Percentiles rank a stretch among this genome's conserved stretches.
Evolutionary conservation across 345 rosid genomes (phyloP).

Genomic region (Eucalyptus shirleyi): DNA sequence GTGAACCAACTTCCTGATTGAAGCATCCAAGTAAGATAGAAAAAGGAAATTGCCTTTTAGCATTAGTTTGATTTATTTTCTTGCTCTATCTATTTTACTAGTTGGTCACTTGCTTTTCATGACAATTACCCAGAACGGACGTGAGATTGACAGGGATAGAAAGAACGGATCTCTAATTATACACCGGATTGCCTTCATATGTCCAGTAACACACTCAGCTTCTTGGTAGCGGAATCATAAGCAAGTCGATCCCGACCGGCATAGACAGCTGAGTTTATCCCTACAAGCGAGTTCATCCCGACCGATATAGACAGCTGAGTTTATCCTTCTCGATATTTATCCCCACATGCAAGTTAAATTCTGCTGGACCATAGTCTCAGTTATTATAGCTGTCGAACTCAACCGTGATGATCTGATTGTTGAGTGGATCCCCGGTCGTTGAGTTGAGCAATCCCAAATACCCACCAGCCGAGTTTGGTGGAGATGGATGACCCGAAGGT

Average conservation of each 20-base stretch:
- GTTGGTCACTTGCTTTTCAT: background rate
- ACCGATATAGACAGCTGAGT: background rate
- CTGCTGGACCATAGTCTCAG: slow-evolving; percentile 10
- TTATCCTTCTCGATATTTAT: background rate
- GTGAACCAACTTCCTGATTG: background rate
- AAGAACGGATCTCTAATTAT: background rate
- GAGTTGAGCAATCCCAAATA: slow-evolving; percentile 20
- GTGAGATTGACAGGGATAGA: background rate
- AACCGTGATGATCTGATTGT: background rate
- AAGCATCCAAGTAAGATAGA: background rate
- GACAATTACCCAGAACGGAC: background rate
- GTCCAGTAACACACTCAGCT: background rate
- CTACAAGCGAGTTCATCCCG: background rate
- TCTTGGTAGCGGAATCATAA: background rate
- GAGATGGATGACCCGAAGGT: slow-evolving; percentile 21
- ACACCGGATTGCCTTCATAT: background rate
- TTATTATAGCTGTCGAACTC: slow-evolving; percentile 19
- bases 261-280: background rate
- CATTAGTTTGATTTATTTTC: background rate
- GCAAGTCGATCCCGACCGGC: background rate
- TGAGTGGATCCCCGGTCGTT: background rate
- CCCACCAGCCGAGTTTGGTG: slow-evolving; percentile 33
- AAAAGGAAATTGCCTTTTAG: background rate
- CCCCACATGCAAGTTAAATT: slow-evolving; percentile 10
- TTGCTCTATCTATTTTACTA: background rate